A percentile compares a stretch with the other conserved stretches of the same genome.
phyloP scores from a whole-genome alignment of 768 basidiomycete species.

The Lentinus brumalis region DNA sequence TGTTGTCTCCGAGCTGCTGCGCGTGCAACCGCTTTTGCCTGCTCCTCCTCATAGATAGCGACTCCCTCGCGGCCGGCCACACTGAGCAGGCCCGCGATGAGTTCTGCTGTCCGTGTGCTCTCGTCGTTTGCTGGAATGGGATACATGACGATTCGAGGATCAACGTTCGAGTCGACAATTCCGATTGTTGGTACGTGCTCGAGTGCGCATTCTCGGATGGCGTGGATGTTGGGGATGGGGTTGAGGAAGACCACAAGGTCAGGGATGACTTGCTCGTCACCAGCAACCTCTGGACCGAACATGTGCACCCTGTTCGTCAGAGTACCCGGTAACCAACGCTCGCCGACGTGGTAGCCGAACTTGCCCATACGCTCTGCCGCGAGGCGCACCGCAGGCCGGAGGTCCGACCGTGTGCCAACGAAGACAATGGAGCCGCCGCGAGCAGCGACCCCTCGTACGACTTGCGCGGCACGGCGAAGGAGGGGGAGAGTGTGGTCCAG shows the following conservation, averaged over 20 bases:
- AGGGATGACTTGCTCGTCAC: conserved; percentile 63
- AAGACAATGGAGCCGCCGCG: conserved; percentile 86
- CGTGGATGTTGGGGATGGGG: conserved; percentile 80
- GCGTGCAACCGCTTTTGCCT: conserved; percentile 11
- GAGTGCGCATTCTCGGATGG: conserved; percentile 89
- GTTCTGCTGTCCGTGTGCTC: conserved; percentile 84
- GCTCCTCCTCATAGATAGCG: conserved; percentile 42
- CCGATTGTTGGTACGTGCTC: conserved; percentile 93
- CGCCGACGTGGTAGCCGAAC: conserved; percentile 84
- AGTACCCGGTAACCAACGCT: conserved; percentile 94
- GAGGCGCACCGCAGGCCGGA: conserved; percentile 71
- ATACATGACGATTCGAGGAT: conserved; percentile 96
- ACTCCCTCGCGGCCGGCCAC: conserved; percentile 83
- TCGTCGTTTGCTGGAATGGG: conserved; percentile 99
- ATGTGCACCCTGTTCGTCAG: conserved; percentile 84
- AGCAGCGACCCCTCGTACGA: conserved; percentile 80
- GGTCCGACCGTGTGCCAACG: conserved; percentile 83
- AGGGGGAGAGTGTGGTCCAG: conserved; percentile 92
- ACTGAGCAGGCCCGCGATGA: conserved; percentile 87
- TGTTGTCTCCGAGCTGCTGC: conserved; percentile 6
- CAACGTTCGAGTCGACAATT: conserved; percentile 92
- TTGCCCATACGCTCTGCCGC: conserved; percentile 78
- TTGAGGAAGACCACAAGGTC: conserved; percentile 93
- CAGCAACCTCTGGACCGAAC: conserved; percentile 60
- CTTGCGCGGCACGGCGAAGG: conserved; percentile 85